phyloP scores from a whole-genome alignment of 2,329 filamentous ascomycete genomes.

The Talaromyces sp. region DNA sequence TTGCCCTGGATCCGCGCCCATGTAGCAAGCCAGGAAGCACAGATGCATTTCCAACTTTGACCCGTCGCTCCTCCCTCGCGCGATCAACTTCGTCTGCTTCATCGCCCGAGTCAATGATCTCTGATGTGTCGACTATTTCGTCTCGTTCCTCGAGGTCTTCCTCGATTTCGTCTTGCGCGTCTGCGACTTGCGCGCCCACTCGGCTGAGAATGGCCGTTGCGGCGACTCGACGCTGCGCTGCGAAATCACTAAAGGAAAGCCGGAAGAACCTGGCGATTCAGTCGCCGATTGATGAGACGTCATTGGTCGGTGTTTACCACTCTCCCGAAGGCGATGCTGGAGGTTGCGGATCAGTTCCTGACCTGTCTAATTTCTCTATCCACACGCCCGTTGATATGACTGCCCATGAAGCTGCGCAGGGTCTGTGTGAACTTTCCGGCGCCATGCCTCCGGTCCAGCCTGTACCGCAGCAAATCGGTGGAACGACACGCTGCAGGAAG shows the following conservation, averaged over 20 bases:
- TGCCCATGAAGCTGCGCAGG: slow-evolving; percentile 35
- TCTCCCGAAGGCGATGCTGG: slow-evolving; percentile 29
- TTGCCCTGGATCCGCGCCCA: slow-evolving; percentile 49
- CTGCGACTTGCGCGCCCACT: slow-evolving; percentile 22
- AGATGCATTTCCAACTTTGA: slow-evolving; percentile 46
- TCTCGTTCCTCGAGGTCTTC: slow-evolving; percentile 50
- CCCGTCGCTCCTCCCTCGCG: slow-evolving; percentile 45
- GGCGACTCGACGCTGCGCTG: slow-evolving; percentile 36
- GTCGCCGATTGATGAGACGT: slow-evolving; percentile 34
- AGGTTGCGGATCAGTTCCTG: slow-evolving; percentile 21
- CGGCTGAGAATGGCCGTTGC: slow-evolving; percentile 32
- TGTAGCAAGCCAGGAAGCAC: slow-evolving; percentile 32
- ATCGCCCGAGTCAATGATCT: slow-evolving; percentile 60
- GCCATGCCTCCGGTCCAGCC: slow-evolving; percentile 20
- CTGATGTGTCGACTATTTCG: slow-evolving; percentile 53
- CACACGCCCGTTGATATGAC: slow-evolving; percentile 23
- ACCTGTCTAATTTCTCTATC: slow-evolving; percentile 31
- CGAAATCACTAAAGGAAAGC: slow-evolving; percentile 31
- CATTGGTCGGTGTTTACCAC: slow-evolving; percentile 26
- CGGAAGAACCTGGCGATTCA: slow-evolving; percentile 31
- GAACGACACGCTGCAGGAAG: slow-evolving; percentile 26
- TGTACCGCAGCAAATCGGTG: slow-evolving; percentile 7
- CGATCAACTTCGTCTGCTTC: slow-evolving; percentile 49
- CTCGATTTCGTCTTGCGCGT: slow-evolving; percentile 40
- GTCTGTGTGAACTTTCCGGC: slow-evolving; percentile 36